phyloP scores from a whole-genome alignment of 768 basidiomycete species.

The Boletus subcaerulescens region DNA sequence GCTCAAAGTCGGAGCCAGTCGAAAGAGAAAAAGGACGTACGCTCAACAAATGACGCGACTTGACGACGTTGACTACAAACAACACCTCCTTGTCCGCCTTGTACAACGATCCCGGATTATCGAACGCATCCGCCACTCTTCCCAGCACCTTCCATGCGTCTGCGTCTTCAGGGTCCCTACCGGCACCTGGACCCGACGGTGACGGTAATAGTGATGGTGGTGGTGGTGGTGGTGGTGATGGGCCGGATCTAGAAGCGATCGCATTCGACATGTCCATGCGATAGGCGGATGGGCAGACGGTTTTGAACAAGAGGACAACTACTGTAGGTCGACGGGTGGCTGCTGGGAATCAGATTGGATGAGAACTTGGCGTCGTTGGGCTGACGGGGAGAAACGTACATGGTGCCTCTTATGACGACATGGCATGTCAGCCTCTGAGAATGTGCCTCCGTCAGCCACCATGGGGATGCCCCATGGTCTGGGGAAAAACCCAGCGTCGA shows the following conservation, averaged over 20 bases:
- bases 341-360: background rate
- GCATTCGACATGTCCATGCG: conserved; percentile 1
- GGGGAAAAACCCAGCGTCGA: too few relatives aligned
- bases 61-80: conserved; percentile 23
- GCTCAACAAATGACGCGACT: conserved; percentile 17
- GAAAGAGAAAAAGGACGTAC: conserved; percentile 13
- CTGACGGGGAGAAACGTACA: background rate
- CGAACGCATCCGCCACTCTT: conserved; percentile 31
- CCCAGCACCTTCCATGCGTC: conserved; percentile 25
- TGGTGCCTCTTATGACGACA: background rate
- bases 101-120: conserved; percentile 16
- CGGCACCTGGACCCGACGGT: too few relatives aligned
- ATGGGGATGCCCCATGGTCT: too few relatives aligned
- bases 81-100: conserved; percentile 19
- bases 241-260: too few relatives aligned
- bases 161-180: background rate
- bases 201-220: too few relatives aligned
- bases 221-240: too few relatives aligned
- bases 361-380: background rate
- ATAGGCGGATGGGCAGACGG: background rate
- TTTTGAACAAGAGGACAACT: background rate
- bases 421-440: conserved; percentile 17
- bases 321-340: too few relatives aligned
- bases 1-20: too few relatives aligned
- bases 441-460: conserved; percentile 9